A percentile compares a stretch with the other conserved stretches of the same genome.
Conservation (phyloP, 768 basidiomycete genomes). For the Leccinum arenicola region DNA sequence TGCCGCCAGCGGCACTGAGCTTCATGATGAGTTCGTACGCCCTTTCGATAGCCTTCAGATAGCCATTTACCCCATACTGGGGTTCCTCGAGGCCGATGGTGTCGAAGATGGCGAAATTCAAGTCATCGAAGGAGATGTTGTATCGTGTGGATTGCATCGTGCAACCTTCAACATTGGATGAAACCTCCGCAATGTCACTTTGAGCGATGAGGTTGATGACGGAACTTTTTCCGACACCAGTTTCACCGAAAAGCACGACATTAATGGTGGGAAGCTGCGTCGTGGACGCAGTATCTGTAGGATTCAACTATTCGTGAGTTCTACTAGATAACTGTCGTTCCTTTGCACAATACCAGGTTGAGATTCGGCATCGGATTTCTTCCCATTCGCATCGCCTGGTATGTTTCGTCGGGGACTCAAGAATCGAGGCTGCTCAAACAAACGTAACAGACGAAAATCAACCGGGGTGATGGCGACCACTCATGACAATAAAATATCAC, state of each 20-base stretch:
- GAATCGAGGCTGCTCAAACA: constrained; percentile 2
- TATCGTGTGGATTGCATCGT: constrained; percentile 35
- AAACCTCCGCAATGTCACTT: constrained; percentile 21
- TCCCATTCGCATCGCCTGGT: neutral
- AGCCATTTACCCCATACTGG: constrained; percentile 26
- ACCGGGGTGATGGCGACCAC: neutral
- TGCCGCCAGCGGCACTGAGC: constrained; percentile 31
- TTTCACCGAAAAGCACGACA: constrained; percentile 41
- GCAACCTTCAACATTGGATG: constrained; percentile 30
- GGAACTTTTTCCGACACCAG: constrained; percentile 35
- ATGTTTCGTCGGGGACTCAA: neutral
- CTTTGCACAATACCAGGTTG: constrained; percentile 9
- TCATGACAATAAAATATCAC: constrained; percentile 5
- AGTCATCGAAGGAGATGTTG: constrained; percentile 19
- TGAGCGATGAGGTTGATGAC: constrained; percentile 32
- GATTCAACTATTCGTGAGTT: constrained; percentile 10
- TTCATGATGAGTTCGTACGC: constrained; percentile 32
- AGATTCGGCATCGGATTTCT: neutral
- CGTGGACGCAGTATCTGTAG: neutral
- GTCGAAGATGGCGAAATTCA: constrained; percentile 29
- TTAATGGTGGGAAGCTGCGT: constrained; percentile 23
- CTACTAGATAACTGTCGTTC: neutral
- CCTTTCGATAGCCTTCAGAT: constrained; percentile 28
- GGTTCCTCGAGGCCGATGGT: constrained; percentile 36
- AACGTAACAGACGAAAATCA: constrained; percentile 5